Evolutionary conservation across 2,329 filamentous ascomycete species (phyloP), one percentile per base, ranked within the genome.

Genomic region (Lachnellula occidentalis): DNA sequence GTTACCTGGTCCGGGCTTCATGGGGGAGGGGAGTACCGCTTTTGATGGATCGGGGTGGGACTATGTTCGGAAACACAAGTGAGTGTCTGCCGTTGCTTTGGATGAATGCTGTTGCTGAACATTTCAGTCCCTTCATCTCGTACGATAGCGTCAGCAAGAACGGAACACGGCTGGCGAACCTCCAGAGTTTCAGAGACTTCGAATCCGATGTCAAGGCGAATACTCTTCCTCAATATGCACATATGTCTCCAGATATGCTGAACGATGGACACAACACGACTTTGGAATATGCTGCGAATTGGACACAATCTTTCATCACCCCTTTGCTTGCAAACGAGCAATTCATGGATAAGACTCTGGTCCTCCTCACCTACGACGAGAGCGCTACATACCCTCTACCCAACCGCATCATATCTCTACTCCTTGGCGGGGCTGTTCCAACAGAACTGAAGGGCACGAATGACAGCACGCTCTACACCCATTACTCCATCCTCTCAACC

Each of bases 121-220:
- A 6, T 21, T 39, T 8, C 34, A 69, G 66, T 54, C 55, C 70
- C 65, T 62, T 74, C 3, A 70, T 84, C 47, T 71, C 81, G 48
- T 84, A 76, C 67, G 74, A 83, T 55, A 78, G 76, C 17, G 72
- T 81, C 51, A 77, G 78, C 56, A 71, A 75, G 45, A 77, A 78
- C 57, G 69, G 71, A 6, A 70, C 71, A 1, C 61, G 86, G 19
- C 73, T 86, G 2, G 74, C 76, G 36, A 77, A 80, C 57, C 76
- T 86, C 61, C 83, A 85, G 68, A 85, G 83, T 58, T 78, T 88
- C 61, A 76, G 76, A 22, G 73, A 78, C 53, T 88, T 89, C 70
- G 71, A 81, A 39, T 69, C 73, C 7, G 84, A 87, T 59, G 70
- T 87, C 22, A 70, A 74, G 24, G 73, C 73, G 43, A 71, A 81